phyloP scores from a whole-genome alignment of 768 basidiomycete species.

The Collybia nuda region DNA sequence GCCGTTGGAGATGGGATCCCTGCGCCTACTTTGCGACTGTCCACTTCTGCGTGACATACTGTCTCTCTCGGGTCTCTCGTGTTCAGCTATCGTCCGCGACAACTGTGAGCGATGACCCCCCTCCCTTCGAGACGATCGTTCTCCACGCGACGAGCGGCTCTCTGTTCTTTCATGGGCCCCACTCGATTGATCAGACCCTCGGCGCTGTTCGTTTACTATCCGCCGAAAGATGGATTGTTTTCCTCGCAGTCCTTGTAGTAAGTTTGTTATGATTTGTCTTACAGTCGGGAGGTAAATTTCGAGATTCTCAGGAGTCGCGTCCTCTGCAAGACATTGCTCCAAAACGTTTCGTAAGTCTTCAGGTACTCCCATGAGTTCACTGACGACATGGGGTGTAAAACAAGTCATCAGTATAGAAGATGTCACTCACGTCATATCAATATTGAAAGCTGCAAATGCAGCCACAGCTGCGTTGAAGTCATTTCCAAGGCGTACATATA shows the following conservation, averaged over 20 bases:
- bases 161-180: conserved; percentile 51
- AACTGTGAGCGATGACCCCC: conserved; percentile 47
- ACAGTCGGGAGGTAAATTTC: conserved; percentile 90
- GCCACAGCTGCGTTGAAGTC: conserved; percentile 94
- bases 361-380: conserved; percentile 86
- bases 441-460: conserved; percentile 81
- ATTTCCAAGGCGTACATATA: conserved; percentile 95
- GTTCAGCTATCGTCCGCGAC: conserved; percentile 39
- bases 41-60: conserved; percentile 38
- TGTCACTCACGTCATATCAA: conserved; percentile 83
- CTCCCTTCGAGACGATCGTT: conserved; percentile 43
- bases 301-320: conserved; percentile 81
- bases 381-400: conserved; percentile 29
- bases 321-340: conserved; percentile 89
- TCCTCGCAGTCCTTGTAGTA: conserved; percentile 89
- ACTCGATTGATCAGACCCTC: conserved; percentile 42
- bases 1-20: conserved; percentile 28
- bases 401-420: conserved; percentile 3
- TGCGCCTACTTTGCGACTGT: conserved; percentile 37
- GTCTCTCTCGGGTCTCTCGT: conserved; percentile 39
- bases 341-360: conserved; percentile 86
- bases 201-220: conserved; percentile 62
- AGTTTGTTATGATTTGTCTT: conserved; percentile 85
- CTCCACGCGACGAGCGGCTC: conserved; percentile 56
- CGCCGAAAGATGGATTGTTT: conserved; percentile 90